A percentile compares a stretch with the other conserved stretches of the same genome.
phyloP scores from a whole-genome alignment of 768 basidiomycete genomes.

The Macrolepiota fuliginosa region DNA sequence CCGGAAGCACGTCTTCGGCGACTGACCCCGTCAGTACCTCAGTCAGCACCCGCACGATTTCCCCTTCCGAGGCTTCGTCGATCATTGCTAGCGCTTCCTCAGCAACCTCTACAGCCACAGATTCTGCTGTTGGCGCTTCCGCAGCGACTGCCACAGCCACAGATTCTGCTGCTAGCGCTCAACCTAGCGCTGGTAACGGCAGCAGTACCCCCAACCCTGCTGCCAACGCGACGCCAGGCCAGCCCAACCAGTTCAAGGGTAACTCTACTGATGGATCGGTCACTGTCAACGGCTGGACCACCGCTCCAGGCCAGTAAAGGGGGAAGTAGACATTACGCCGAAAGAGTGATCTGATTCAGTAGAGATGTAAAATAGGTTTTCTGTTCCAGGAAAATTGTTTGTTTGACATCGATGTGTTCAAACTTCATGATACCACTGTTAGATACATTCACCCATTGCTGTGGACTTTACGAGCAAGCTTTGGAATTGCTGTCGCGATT shows the following conservation, averaged over 20 bases:
- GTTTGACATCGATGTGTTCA: not conserved
- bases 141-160: conserved; percentile 18
- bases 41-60: conserved; percentile 24
- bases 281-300: conserved; percentile 45
- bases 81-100: conserved; percentile 28
- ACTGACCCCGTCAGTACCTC: conserved; percentile 24
- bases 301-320: conserved; percentile 1
- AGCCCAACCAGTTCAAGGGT: conserved; percentile 42
- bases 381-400: not conserved
- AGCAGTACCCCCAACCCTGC: conserved; percentile 18
- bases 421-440: conserved; percentile 5
- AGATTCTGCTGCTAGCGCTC: conserved; percentile 21
- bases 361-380: not conserved
- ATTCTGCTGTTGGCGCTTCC: conserved; percentile 22
- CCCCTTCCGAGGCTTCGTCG: conserved; percentile 32
- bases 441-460: not conserved
- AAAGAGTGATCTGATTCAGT: not conserved
- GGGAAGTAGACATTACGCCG: not conserved
- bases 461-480: conserved; percentile 3
- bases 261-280: conserved; percentile 37
- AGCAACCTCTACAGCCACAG: conserved; percentile 17
- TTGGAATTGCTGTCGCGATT: not conserved
- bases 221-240: conserved; percentile 21
- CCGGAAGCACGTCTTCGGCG: conserved; percentile 20
- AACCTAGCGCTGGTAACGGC: conserved; percentile 19